phyloP scores from a whole-genome alignment of 164 flowering plant species.

The Macadamia tetraphylla region DNA sequence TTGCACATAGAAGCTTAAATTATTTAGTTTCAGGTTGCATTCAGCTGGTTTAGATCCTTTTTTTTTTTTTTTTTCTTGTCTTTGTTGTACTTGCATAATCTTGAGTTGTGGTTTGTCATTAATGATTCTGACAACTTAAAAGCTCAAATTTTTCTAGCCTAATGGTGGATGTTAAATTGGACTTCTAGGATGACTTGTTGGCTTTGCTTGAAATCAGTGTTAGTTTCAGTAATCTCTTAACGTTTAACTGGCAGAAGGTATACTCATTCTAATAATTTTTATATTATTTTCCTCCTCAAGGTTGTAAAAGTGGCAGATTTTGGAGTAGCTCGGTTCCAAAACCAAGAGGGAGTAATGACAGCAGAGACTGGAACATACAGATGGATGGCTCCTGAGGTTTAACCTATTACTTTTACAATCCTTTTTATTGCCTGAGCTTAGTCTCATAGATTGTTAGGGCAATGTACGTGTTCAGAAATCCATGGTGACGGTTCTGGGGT shows the following conservation, averaged over 20 bases:
- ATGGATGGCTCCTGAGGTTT: conserved; percentile 99
- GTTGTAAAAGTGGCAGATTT: conserved; percentile 97
- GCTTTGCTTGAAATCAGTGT: not conserved
- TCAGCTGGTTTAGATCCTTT: no score
- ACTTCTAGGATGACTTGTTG: not conserved
- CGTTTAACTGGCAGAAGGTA: not conserved
- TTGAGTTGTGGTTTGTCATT: no score
- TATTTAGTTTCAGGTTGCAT: no score
- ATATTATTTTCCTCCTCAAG: conserved; percentile 29
- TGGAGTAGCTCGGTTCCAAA: conserved; percentile 94
- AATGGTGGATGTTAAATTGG: not conserved
- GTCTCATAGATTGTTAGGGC: not conserved
- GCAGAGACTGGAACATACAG: conserved; percentile 98
- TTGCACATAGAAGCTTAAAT: no score
- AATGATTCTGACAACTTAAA: no score
- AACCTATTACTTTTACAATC: not conserved
- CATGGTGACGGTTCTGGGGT: not conserved
- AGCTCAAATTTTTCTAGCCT: no score
- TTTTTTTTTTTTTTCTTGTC: no score
- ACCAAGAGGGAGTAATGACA: conserved; percentile 84
- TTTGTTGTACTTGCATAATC: no score
- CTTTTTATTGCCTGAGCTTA: not conserved
- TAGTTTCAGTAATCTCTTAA: no score
- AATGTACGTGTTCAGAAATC: conserved; percentile 2
- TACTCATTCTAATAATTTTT: conserved; percentile 2